Evolutionary conservation across 2,329 filamentous ascomycete species (phyloP).

Genomic region (Catunica adiposa): DNA sequence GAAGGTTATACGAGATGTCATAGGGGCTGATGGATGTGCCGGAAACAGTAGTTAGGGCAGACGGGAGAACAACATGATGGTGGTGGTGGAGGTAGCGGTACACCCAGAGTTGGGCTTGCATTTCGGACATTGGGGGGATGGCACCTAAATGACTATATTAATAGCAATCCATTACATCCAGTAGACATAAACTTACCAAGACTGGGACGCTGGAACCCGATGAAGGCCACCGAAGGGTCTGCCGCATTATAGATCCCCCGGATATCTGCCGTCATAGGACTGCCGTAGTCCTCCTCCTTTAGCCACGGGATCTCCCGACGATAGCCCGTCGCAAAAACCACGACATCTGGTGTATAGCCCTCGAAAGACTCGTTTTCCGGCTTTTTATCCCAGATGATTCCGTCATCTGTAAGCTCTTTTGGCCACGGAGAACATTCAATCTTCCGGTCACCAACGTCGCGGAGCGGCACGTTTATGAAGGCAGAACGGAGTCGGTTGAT

Average conservation of each 20-base stretch:
- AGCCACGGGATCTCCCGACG: slow-evolving; percentile 27
- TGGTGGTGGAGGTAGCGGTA: slow-evolving; percentile 23
- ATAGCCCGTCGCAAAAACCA: slow-evolving; percentile 34
- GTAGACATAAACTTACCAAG: slow-evolving; percentile 20
- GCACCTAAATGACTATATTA: slow-evolving; percentile 21
- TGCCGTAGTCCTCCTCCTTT: slow-evolving; percentile 22
- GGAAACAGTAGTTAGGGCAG: background rate
- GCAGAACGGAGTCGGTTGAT: slow-evolving; percentile 22
- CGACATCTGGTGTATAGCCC: slow-evolving; percentile 25
- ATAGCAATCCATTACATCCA: background rate
- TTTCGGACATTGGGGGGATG: slow-evolving; percentile 32
- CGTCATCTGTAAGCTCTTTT: slow-evolving; percentile 21
- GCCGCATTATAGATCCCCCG: slow-evolving; percentile 33
- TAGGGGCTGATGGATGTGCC: slow-evolving; percentile 20
- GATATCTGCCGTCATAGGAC: slow-evolving; percentile 31
- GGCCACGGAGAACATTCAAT: slow-evolving; percentile 33
- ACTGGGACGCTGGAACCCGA: slow-evolving; percentile 31
- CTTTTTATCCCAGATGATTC: slow-evolving; percentile 19
- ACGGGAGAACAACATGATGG: slow-evolving; percentile 17
- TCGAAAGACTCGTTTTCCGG: background rate
- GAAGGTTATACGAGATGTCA: slow-evolving; percentile 27
- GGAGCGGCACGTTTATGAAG: slow-evolving; percentile 25
- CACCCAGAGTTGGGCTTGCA: slow-evolving; percentile 33
- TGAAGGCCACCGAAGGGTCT: slow-evolving; percentile 27
- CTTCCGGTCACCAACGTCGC: slow-evolving; percentile 23